phyloP scores from a whole-genome alignment of 192 early-diverging fungal genomes.

The Allomyces arbusculus region DNA sequence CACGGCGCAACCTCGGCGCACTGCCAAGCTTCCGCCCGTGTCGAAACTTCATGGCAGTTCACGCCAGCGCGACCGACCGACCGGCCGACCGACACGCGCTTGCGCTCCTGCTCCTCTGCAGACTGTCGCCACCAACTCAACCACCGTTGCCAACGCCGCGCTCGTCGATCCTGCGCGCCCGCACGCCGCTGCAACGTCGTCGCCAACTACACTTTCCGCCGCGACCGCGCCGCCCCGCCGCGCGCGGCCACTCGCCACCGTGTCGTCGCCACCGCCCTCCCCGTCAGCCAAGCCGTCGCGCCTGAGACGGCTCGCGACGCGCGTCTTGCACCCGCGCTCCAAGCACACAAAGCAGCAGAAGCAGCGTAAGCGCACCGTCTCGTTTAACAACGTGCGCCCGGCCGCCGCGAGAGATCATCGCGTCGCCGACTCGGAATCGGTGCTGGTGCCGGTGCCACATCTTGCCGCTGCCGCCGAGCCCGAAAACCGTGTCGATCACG shows the following conservation, averaged over 20 bases:
- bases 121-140: constrained; percentile 25
- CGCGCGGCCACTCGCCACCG: constrained; percentile 39
- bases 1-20: no score
- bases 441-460: not conserved
- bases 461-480: not conserved
- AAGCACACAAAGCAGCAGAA: constrained; percentile 2
- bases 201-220: constrained; percentile 22
- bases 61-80: no score
- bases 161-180: constrained; percentile 52
- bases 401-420: constrained; percentile 23
- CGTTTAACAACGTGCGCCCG: constrained; percentile 57
- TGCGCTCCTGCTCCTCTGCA: no score
- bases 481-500: not conserved
- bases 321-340: constrained; percentile 50
- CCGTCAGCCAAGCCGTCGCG: constrained; percentile 27
- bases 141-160: constrained; percentile 55
- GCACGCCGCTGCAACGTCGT: constrained; percentile 22
- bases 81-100: no score
- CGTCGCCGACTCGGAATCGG: not conserved
- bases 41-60: no score
- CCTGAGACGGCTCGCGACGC: constrained; percentile 65
- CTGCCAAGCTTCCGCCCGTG: no score
- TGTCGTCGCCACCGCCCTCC: constrained; percentile 53
- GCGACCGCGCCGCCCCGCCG: no score
- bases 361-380: no score